These are phyloP conservation scores for Fragilariopsis cylindrus DNA, from an alignment of 108 stramenopile genomes.

Conservation along the genomic window DNA sequence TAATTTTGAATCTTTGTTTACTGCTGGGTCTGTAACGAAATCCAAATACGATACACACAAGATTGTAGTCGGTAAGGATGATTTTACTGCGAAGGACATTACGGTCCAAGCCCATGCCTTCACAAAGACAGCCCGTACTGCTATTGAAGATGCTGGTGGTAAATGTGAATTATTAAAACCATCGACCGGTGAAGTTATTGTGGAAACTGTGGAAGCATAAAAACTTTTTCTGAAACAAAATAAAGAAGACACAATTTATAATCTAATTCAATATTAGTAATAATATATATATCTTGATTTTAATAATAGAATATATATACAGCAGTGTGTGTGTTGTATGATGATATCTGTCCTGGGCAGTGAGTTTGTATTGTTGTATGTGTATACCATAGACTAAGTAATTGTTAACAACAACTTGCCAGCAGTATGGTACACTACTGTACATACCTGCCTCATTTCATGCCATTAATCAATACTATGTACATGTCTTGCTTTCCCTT, in stretches of 20 bases:
- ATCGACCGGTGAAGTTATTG: conserved; percentile 87
- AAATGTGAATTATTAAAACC: conserved; percentile 88
- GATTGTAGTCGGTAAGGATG: conserved; percentile 84
- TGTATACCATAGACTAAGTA: too few relatives aligned
- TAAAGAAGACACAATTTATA: neutral
- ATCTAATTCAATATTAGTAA: neutral
- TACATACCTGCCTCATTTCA: too few relatives aligned
- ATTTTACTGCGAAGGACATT: conserved; percentile 84
- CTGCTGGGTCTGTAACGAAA: conserved; percentile 77
- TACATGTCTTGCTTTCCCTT: too few relatives aligned
- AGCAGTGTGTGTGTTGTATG: too few relatives aligned
- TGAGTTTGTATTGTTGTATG: too few relatives aligned
- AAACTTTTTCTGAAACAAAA: too few relatives aligned
- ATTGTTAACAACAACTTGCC: too few relatives aligned
- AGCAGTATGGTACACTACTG: too few relatives aligned
- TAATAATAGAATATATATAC: neutral
- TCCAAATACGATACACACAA: conserved; percentile 87
- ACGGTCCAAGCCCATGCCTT: conserved; percentile 98
- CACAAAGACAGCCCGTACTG: conserved; percentile 82
- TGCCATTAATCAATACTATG: too few relatives aligned
- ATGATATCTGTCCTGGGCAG: too few relatives aligned
- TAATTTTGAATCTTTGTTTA: conserved; percentile 79
- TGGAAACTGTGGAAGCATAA: conserved; percentile 23
- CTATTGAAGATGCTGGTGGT: conserved; percentile 94
- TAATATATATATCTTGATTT: too few relatives aligned